Percentiles rank a stretch among this genome's conserved stretches.
Conservation (phyloP, 129 eudicot genomes). For the Daucus carota region DH1_v3.0 NC_030385.2:38712001-38712500, state of each 20-base stretch:
- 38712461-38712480: constrained; percentile 84
- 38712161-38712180: constrained; percentile 17
- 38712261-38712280: constrained; percentile 78
- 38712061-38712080: constrained; percentile 27
- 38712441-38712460: constrained; percentile 25
- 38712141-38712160: constrained; percentile 13
- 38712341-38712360: constrained; percentile 12
- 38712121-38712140: constrained; percentile 30
- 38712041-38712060: constrained; percentile 85
- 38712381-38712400: constrained; percentile 11
- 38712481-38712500: constrained; percentile 77
- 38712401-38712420: constrained; percentile 19
- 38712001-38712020: constrained; percentile 70
- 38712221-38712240: constrained; percentile 48
- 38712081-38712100: constrained; percentile 21
- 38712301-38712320: constrained; percentile 41
- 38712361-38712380: constrained; percentile 10
- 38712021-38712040: constrained; percentile 93
- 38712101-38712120: constrained; percentile 46
- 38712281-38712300: constrained; percentile 67
- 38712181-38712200: constrained; percentile 12
- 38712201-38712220: constrained; percentile 63
- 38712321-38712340: constrained; percentile 22
- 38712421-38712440: constrained; percentile 27
- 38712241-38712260: constrained; percentile 62